Base-by-base conservation (phyloP, 495 filamentous ascomycete genomes). In the Talaromyces proteolyticus region DNA sequence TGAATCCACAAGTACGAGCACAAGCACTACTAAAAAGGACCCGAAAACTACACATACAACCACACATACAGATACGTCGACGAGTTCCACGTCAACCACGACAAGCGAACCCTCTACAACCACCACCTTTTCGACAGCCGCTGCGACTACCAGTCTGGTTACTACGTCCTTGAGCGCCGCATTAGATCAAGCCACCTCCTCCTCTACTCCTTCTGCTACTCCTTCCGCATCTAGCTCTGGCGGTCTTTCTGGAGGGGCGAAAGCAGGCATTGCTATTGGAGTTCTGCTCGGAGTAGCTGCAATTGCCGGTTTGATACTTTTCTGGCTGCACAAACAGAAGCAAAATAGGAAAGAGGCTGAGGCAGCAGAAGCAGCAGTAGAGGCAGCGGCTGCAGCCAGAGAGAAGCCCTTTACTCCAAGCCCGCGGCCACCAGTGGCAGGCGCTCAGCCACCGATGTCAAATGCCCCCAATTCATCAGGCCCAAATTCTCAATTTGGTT, bases 191-290 rank as follows among this genome's bases (percentile, higher is more conserved):
- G 47, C 53, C 0, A 56, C 62, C 0, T 57, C 62, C 4, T 53
- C 50, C 12, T 56, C 65, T 23, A 34, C 55, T 4, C 40, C 53
- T 18, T 50, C 61, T 14, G 44, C 55, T 26, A 25, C 63, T 37
- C 47, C 51, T 20, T 26, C 52, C 5, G 49, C 29, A 24, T 65
- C 65, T 6, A 50, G 53, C 17, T 64, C 69, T 14, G 57, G 57
- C 44, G 84, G 81, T 19, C 69, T 85, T 57, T 80, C 78, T 37
- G 68, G 70, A 24, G 87, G 82, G 36, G 85, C 83, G 36, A 92
- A 88, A 59, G 91, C 89, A 20, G 94, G 94, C 47, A 72, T 96
- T 44, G 85, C 84, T 3, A 84, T 95, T 60, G 91, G 90, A 54
- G 78, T 89, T 39, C 59, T 89, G 36, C 55, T 90, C 3, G 78